Base-by-base conservation (phyloP, 441 rosid species). In the Macaranga tanarius region DNA sequence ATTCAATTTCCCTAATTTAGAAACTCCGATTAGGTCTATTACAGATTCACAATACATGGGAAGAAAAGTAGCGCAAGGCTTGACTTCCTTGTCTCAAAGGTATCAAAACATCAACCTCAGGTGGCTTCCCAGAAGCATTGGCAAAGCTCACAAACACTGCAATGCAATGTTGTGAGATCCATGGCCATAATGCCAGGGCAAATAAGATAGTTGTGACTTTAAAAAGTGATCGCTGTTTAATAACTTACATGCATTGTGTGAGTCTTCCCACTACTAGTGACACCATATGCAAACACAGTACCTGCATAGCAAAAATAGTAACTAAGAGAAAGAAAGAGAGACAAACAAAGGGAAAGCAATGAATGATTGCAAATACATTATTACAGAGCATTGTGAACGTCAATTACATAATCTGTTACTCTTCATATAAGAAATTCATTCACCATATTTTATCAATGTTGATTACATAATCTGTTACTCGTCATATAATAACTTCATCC, bases 271-370 rank as follows among this genome's bases (percentile, higher is more conserved):
- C 94, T 91, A 57, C 97, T 91, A 34, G 97, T 89, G 73, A 89
- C 97, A 71, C 97, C 94, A 86, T 91, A 91, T 10, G 97, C 97
- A 85, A 91, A 91, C 17, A 91, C 90, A n/a, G 94, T 89, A 56
- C 94, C 97, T 91, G 87, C 77, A 78, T 16, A 45, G 57, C 44
- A 69, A 71, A 57, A 77, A 66, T 48, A 62, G 23, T 9, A 22
- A 23, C 9, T 63, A 20, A 25, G 61, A 54, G 42, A 40, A 20
- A 54, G 42, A 40, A 40, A 67, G 10, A 7, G 47, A 51, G n/a
- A 12, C n/a, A 19, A 22, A 10, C 5, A 13, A 7, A 15, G 15
- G 59, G 7, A 25, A 55, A 11, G 17, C 4, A 0, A 11, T 10
- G 13, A n/a, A 55, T 7, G 7, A 15, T 3, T 22, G 8, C 22